phyloP scores from a whole-genome alignment of 768 basidiomycete species.

The Cystofilobasidium bisporidii region DNA sequence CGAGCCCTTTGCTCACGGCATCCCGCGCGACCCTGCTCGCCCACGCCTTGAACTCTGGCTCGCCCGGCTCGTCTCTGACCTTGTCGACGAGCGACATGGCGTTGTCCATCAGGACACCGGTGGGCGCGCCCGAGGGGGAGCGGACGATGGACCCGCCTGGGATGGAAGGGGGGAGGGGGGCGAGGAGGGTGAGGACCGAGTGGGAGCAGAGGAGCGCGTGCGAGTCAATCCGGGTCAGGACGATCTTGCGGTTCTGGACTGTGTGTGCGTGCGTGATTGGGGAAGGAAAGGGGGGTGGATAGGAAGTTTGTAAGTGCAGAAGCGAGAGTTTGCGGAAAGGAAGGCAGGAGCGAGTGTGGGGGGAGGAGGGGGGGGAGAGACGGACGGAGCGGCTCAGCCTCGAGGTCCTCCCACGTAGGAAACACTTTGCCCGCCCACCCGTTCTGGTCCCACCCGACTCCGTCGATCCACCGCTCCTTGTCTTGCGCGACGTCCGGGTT shows the following conservation, averaged over 20 bases:
- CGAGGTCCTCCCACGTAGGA: constrained; percentile 70
- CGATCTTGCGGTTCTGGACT: constrained; percentile 59
- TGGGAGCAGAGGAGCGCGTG: constrained; percentile 49
- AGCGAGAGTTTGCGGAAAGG: too few species aligned
- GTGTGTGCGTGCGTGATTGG: neutral
- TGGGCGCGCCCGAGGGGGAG: constrained; percentile 54
- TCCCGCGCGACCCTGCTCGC: constrained; percentile 56
- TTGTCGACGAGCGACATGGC: constrained; percentile 64
- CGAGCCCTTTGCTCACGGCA: constrained; percentile 69
- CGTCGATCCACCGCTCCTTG: constrained; percentile 60
- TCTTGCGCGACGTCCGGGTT: constrained; percentile 47
- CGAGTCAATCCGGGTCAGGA: constrained; percentile 64
- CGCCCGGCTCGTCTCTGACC: constrained; percentile 53
- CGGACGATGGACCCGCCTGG: constrained; percentile 69
- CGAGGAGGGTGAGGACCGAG: constrained; percentile 52
- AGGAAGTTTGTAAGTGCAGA: too few species aligned
- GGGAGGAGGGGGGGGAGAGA: neutral
- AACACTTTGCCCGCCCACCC: constrained; percentile 44
- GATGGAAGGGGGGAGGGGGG: constrained; percentile 52
- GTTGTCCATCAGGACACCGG: constrained; percentile 61
- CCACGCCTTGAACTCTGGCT: constrained; percentile 54
- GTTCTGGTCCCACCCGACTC: constrained; percentile 92
- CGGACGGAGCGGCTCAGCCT: constrained; percentile 50
- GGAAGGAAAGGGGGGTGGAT: neutral
- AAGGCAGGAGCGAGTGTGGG: too few species aligned